Base-by-base conservation (phyloP, 805 yeast genomes). In the Scheffersomyces ergatensis region DNA sequence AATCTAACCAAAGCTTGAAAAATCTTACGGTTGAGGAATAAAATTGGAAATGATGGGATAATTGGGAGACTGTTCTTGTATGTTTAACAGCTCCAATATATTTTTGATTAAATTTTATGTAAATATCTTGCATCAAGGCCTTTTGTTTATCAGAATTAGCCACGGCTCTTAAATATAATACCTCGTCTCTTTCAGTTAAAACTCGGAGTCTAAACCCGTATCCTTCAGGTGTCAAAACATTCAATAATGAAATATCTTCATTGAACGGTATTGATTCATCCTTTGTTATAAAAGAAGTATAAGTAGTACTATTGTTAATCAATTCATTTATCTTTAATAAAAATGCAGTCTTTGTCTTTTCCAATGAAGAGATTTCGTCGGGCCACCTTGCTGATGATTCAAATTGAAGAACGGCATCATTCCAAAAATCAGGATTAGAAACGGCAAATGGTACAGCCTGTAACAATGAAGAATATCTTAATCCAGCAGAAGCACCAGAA, bases 311-410 rank as follows among this genome's bases (percentile, higher is more conserved):
- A 42, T 70, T 67, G 38, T 79, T 76, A 36, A 74, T 47, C 5
- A 60, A 47, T 29, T 74, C 77, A 44, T 61, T 49, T 17, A 90
- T 77, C 51, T 85, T 85, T 39, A 93, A 59, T 51, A 92, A 66
- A 50, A 93, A 88, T 6, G 98, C 98, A 24, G 95, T 79, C 57
- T 93, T 93, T 13, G 96, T 85, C 54, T 85, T 83, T 60, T 93
- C 98, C 40, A 89, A 65, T 2, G 97, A 89, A 30, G 73, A 65
- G 5, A 89, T 59, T 58, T 93, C 97, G 61, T 87, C 95, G 2
- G 99, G 99, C 99, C 99, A 93, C 59, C 82, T 81, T n/a, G 78
- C 74, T 2, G 96, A 87, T 3, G 86, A 71, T 65, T 93, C 99
- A 60, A 93, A 88, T 62, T 90, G 96, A 27, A 93, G 58, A 8